Evolutionary conservation across 306 rosid species (phyloP).

Genomic region (Senna siamea): DNA sequence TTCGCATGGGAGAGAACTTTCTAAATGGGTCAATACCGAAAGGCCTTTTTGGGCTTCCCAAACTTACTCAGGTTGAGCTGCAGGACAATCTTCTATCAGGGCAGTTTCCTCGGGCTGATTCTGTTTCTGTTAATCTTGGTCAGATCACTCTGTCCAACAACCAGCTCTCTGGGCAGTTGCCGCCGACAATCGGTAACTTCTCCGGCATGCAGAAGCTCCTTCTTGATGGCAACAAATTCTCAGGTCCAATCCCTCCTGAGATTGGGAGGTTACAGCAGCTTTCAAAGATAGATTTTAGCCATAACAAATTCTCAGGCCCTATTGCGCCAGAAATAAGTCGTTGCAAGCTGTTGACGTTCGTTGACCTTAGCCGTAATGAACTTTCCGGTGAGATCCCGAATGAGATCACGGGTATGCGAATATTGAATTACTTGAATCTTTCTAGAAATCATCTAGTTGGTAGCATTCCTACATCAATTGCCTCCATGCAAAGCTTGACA

Average conservation of each 20-base stretch:
- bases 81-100: conserved; percentile 77
- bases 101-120: conserved; percentile 57
- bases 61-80: conserved; percentile 83
- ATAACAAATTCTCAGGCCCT: conserved; percentile 74
- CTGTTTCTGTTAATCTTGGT: conserved; percentile 65
- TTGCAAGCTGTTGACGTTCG: conserved; percentile 81
- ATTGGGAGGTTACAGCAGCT: conserved; percentile 86
- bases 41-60: conserved; percentile 75
- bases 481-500: conserved; percentile 92
- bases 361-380: conserved; percentile 87
- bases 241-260: conserved; percentile 78
- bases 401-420: conserved; percentile 81
- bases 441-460: conserved; percentile 87
- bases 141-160: conserved; percentile 89
- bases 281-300: conserved; percentile 84
- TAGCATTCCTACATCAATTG: conserved; percentile 69
- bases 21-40: conserved; percentile 88
- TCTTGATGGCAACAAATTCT: conserved; percentile 81
- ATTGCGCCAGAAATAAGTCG: conserved; percentile 70
- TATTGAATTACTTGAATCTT: conserved; percentile 82
- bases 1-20: conserved; percentile 90
- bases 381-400: conserved; percentile 79
- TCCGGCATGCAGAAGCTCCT: conserved; percentile 91
- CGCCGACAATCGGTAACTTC: conserved; percentile 81
- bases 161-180: conserved; percentile 69